These are phyloP conservation scores for Nicotiana tomentosiformis DNA, from an alignment of 257 asterid species.

Conservation along the genomic window DNA sequence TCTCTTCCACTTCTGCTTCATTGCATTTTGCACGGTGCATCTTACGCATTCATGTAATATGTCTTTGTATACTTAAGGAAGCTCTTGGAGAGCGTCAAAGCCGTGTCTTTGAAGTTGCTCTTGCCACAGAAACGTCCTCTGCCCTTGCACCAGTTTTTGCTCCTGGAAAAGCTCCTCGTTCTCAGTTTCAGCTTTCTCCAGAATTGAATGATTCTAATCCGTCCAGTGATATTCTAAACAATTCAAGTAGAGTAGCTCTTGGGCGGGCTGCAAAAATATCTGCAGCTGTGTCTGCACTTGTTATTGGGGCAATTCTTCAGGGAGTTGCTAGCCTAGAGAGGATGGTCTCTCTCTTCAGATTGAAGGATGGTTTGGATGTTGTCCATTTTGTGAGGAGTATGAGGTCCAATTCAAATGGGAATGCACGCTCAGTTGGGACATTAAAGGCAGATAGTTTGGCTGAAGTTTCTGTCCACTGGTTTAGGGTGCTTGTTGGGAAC, in stretches of 20 bases:
- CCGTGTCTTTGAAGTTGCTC: constrained; percentile 95
- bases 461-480: constrained; percentile 94
- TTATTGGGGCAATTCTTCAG: constrained; percentile 80
- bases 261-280: constrained; percentile 59
- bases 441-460: constrained; percentile 61
- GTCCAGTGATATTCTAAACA: constrained; percentile 45
- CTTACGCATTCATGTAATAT: constrained; percentile 70
- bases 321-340: constrained; percentile 92
- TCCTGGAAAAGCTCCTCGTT: constrained; percentile 72
- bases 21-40: constrained; percentile 61
- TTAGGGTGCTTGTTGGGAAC: constrained; percentile 95
- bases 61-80: constrained; percentile 83
- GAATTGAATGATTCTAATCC: constrained; percentile 57
- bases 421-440: constrained; percentile 60
- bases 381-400: constrained; percentile 71
- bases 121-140: constrained; percentile 84
- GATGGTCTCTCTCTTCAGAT: constrained; percentile 77
- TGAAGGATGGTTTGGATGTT: constrained; percentile 86
- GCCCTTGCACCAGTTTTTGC: constrained; percentile 61
- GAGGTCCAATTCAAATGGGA: constrained; percentile 79
- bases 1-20: constrained; percentile 46
- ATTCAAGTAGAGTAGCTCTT: constrained; percentile 40
- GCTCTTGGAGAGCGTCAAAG: constrained; percentile 99
- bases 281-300: constrained; percentile 78
- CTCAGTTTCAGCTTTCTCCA: constrained; percentile 69